Evolutionary conservation across 148 eudicot species (phyloP), one percentile per base, ranked within the genome.

Genomic region (Amaranthus hypochondriacus): DNA sequence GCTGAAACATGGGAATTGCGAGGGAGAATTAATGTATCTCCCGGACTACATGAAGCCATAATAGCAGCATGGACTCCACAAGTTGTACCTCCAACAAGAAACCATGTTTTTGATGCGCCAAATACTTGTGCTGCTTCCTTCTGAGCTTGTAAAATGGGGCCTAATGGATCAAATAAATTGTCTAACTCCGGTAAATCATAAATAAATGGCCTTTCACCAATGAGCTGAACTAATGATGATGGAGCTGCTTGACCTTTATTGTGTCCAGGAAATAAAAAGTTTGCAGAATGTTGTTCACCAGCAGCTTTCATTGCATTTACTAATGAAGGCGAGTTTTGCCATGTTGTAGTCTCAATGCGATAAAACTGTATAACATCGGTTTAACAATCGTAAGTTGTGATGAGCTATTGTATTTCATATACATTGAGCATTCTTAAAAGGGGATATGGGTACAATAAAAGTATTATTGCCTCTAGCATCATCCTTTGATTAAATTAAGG

Each of bases 31-130:
- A 91, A 77, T 44, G 75, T 75, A 64, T 91, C 91, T 74, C 93
- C 93, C 4, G 93, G 97, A 59, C 75, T 84, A 79, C 97, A 91
- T 53, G 85, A 85, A 48, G 83, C 92, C 91, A 89, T 87, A 62
- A 91, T 75, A 42, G 97, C 86, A 18, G 93, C 90, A 64, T 91
- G 97, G 68, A 92, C 76, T 73, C 97, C 97, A 81, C 97, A 88
- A 48, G 96, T 92, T 51, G 91, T 89, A 69, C 97, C 97, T 21
- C 97, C 96, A 62, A 90, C 94, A 77, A 92, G 91, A 78, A 90
- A 92, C 97, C 97, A 92, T 8, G 93, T 89, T 76, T 89, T 86
- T 9, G 84, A 77, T 72, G 97, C 97, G 70, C 97, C 92, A 70
- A 91, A 89, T 10, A 91, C 75, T 56, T 83, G 50, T 14, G 97